These are phyloP conservation scores for Pleurotus djamor DNA, from an alignment of 768 basidiomycete genomes.

Conservation along the genomic window DNA sequence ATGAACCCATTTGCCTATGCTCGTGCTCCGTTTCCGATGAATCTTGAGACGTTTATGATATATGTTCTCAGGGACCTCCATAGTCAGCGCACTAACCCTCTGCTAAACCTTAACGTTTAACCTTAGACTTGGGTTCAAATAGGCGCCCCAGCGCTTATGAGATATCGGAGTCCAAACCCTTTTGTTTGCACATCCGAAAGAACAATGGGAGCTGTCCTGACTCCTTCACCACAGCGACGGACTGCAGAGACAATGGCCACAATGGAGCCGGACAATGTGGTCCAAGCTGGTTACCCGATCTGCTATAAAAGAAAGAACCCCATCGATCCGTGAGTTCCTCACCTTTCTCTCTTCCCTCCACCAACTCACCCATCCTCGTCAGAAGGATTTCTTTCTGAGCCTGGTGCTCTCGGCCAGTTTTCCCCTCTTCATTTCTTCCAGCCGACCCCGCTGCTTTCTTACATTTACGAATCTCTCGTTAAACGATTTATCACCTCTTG, in stretches of 20 bases:
- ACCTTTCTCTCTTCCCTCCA: background rate
- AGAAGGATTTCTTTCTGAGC: background rate
- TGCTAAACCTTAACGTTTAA: too few relatives aligned
- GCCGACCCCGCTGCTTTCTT: background rate
- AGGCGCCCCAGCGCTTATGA: too few relatives aligned
- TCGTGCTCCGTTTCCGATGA: too few relatives aligned
- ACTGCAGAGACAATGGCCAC: background rate
- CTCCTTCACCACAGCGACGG: too few relatives aligned
- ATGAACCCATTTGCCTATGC: too few relatives aligned
- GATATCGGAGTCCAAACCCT: too few relatives aligned
- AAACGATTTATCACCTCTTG: too few relatives aligned
- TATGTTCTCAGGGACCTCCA: too few relatives aligned
- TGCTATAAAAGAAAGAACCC: background rate
- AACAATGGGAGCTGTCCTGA: too few relatives aligned
- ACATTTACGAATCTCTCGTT: background rate
- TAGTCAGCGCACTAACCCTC: too few relatives aligned
- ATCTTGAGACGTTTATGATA: too few relatives aligned
- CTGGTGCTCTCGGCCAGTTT: conserved; percentile 1
- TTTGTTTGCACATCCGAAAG: background rate
- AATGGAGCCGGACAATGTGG: background rate
- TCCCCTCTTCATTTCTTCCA: background rate
- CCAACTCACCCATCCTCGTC: background rate
- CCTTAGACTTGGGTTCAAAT: too few relatives aligned
- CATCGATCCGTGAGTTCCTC: background rate
- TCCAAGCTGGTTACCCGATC: background rate